A percentile compares a stretch with the other conserved stretches of the same genome.
phyloP scores from a whole-genome alignment of 2,329 filamentous ascomycete genomes.

The Alternaria gaisen region DNA sequence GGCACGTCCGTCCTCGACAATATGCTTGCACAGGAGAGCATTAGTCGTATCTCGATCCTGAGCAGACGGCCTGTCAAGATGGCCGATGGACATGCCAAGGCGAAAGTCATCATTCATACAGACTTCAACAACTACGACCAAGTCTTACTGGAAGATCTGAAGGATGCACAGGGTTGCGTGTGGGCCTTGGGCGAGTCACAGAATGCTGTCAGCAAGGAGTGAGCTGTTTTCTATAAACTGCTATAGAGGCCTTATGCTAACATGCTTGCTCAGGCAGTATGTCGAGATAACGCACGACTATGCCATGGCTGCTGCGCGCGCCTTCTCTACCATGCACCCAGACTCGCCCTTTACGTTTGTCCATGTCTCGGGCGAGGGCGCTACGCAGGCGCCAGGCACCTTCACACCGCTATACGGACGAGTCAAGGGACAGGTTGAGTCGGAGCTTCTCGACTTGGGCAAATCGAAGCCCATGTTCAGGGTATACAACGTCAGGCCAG shows the following conservation, averaged over 20 bases:
- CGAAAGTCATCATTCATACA: conserved; percentile 72
- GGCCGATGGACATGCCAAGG: conserved; percentile 67
- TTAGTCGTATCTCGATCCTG: conserved; percentile 74
- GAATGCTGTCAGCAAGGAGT: conserved; percentile 67
- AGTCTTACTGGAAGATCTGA: conserved; percentile 66
- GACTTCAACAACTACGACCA: conserved; percentile 71
- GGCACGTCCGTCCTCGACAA: conserved; percentile 52
- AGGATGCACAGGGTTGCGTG: conserved; percentile 72
- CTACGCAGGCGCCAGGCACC: conserved; percentile 64
- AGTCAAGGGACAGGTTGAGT: conserved; percentile 74
- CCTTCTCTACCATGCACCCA: conserved; percentile 62
- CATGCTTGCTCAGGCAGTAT: conserved; percentile 61
- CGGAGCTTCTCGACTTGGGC: conserved; percentile 63
- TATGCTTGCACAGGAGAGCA: conserved; percentile 52
- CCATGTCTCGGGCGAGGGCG: conserved; percentile 72
- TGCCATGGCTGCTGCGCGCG: conserved; percentile 68
- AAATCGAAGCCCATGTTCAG: conserved; percentile 59
- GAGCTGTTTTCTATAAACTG: conserved; percentile 29
- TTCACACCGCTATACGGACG: conserved; percentile 67
- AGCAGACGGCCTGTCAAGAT: conserved; percentile 71
- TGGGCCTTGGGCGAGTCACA: conserved; percentile 77
- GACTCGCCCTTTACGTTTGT: conserved; percentile 71
- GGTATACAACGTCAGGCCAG: conserved; percentile 67
- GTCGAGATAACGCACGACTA: conserved; percentile 73
- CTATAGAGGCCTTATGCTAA: neutral